Evolutionary conservation across 2,329 filamentous ascomycete genomes (phyloP), one percentile per base, ranked within the genome.

Genomic region (Colletotrichum paranaense): DNA sequence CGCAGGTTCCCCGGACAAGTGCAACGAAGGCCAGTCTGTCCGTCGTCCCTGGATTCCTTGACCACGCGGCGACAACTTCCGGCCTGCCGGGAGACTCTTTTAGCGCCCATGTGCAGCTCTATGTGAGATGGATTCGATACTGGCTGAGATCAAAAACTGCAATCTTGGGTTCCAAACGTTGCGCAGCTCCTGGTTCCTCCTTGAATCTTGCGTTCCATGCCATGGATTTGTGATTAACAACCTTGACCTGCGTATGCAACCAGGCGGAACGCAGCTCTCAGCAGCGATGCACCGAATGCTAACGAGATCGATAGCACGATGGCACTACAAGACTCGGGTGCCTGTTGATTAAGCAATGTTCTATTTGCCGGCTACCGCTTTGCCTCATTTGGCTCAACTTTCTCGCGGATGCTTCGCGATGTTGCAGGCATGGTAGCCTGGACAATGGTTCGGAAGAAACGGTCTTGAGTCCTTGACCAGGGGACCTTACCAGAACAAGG

Each of bases 21-120:
- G 42, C 70, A 22, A 60, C 55, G 66, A 59, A 73, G 70, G 66
- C 67, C 56, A 57, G 60, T 67, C 67, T 73, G 70, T 60, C 70
- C 70, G 70, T 70, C 53, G 35, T 66, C 56, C 60, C 56, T 65
- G 60, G 11, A 56, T 7, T 38, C 60, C 60, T 32, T 12, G 56
- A 57, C n/a, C 46, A 65, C 42, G 55, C 71, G 67, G 71, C 56
- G 62, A 71, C 19, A 9, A 57, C 35, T 66, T 65, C 67, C 71
- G 71, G 38, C 14, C 42, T 69, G 59, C 66, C 59, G 66, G 35
- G 52, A 24, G 11, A 28, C 26, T 30, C 32, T 19, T 62, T 14
- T 64, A 16, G 32, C 58, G 32, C 52, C 28, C 24, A 22, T 38
- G 59, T 19, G 32, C 22, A 57, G 30, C 38, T 42, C n/a, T 14